phyloP scores from a whole-genome alignment of 306 rosid species.

The Trichosanthes truncata region DNA sequence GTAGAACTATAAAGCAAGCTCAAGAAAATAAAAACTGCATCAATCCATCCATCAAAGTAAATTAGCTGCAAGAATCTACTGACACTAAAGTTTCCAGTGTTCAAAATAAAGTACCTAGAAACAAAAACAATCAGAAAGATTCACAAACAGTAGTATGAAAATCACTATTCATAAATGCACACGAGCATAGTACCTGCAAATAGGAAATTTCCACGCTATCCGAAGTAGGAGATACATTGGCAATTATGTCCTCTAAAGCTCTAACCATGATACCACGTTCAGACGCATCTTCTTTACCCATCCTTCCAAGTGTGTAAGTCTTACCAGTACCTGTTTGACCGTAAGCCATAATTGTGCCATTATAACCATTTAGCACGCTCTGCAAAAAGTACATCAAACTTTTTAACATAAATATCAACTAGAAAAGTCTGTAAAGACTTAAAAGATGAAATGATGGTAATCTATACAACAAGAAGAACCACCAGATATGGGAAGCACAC shows the following conservation, averaged over 20 bases:
- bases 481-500: background rate
- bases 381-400: constrained; percentile 25
- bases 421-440: background rate
- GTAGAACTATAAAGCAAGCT: background rate
- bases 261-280: constrained; percentile 64
- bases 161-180: background rate
- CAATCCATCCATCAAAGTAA: background rate
- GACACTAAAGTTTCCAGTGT: background rate
- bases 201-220: constrained; percentile 54
- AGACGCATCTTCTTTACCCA: constrained; percentile 49
- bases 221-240: constrained; percentile 26
- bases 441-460: background rate
- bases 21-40: background rate
- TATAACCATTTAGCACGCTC: constrained; percentile 63
- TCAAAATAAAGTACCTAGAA: background rate
- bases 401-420: background rate
- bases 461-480: background rate
- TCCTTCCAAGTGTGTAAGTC: constrained; percentile 55
- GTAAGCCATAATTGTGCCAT: constrained; percentile 71
- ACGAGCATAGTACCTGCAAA: constrained; percentile 35
- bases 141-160: background rate
- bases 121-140: background rate
- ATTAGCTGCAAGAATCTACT: background rate
- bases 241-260: constrained; percentile 54
- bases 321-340: constrained; percentile 79